These are phyloP conservation scores for Anthracocystis setariae DNA, from an alignment of 1,284 basidiomycete species.

Conservation along the genomic window DNA sequence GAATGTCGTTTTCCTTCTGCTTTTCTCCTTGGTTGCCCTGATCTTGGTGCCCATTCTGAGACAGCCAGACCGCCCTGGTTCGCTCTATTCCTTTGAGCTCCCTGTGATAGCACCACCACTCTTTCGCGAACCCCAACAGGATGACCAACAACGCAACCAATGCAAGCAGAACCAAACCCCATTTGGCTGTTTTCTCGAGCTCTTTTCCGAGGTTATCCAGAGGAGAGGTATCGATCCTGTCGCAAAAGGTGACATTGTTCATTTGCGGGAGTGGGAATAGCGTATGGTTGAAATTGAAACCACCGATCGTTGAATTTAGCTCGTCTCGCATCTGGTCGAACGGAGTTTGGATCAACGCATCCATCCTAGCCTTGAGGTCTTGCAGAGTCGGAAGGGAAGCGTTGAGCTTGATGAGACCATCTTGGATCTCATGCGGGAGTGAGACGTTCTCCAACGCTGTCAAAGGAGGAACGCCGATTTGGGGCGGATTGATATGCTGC, in stretches of 20 bases:
- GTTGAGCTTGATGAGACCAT: conserved; percentile 80
- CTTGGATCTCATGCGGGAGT: conserved; percentile 81
- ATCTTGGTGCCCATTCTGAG: conserved; percentile 4
- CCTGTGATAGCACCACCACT: conserved; percentile 52
- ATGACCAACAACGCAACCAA: conserved; percentile 37
- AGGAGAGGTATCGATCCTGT: conserved; percentile 42
- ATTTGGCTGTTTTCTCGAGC: conserved; percentile 20
- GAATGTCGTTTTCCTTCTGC: neutral
- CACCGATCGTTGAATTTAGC: conserved; percentile 45
- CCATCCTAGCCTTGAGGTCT: conserved; percentile 78
- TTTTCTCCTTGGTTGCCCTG: neutral
- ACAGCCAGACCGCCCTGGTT: conserved; percentile 39
- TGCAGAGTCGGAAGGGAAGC: conserved; percentile 80
- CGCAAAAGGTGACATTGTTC: conserved; percentile 46
- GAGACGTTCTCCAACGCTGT: conserved; percentile 79
- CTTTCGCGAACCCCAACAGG: conserved; percentile 22
- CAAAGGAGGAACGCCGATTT: conserved; percentile 66
- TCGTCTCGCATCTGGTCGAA: conserved; percentile 51
- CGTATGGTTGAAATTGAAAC: conserved; percentile 45
- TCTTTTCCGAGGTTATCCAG: conserved; percentile 49
- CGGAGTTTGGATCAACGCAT: conserved; percentile 69
- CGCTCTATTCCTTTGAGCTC: conserved; percentile 35
- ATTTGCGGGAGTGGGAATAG: conserved; percentile 40
- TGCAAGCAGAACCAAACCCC: conserved; percentile 32
- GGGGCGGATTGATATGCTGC: conserved; percentile 38